Conservation (phyloP, 176 grass and related monocot species). For the Carex myosuroides region DNA sequence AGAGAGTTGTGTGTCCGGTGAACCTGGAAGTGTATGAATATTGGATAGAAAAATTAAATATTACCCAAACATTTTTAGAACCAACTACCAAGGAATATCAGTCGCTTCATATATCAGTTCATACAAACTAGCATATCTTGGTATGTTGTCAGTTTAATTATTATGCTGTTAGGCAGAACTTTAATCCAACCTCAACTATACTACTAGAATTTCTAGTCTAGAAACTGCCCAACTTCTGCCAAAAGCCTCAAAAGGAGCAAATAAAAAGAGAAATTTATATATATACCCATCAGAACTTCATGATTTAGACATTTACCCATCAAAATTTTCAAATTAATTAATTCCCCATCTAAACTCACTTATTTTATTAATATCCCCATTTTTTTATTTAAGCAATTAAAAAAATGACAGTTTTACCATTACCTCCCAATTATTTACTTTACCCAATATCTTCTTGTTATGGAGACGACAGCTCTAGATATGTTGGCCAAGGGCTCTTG, state of each 20-base stretch:
- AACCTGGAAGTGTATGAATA: slow-evolving; percentile 45
- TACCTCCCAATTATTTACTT: too few species aligned
- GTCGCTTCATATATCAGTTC: background rate
- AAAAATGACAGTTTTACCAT: too few species aligned
- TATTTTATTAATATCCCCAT: too few species aligned
- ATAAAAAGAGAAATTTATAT: background rate
- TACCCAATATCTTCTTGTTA: too few species aligned
- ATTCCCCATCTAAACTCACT: too few species aligned
- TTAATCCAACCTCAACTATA: background rate
- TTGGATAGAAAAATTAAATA: background rate
- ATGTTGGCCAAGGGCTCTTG: too few species aligned
- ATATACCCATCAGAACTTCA: too few species aligned
- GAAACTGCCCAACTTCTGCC: background rate
- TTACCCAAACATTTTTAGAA: background rate
- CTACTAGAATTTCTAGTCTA: background rate
- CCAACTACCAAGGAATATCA: background rate
- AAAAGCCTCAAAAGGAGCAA: background rate
- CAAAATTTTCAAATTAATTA: too few species aligned
- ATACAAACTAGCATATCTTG: background rate
- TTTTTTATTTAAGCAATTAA: too few species aligned
- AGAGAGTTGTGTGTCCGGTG: slow-evolving; percentile 57
- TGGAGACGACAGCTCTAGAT: too few species aligned
- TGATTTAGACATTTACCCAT: too few species aligned
- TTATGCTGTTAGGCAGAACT: background rate
- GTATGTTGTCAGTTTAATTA: background rate